A percentile compares a stretch with the other conserved stretches of the same genome.
Evolutionary conservation across 2,329 filamentous ascomycete species (phyloP).

Genomic region (Seiridium unicorne): DNA sequence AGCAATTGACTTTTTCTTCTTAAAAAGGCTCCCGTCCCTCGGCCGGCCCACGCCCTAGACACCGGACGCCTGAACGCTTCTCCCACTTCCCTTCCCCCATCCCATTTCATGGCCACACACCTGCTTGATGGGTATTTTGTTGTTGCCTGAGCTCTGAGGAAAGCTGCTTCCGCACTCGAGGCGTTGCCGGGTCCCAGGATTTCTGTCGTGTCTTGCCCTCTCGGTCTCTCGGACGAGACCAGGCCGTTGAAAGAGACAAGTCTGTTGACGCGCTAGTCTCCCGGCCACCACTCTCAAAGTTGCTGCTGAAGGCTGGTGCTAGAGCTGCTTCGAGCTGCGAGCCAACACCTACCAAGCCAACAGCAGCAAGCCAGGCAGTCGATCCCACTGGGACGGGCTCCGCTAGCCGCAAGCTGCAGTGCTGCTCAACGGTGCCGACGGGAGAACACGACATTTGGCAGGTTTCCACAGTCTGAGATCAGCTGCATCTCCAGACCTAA

Average conservation of each 20-base stretch:
- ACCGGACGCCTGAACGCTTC: not conserved
- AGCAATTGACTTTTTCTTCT: not conserved
- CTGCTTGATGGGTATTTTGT: too few species aligned
- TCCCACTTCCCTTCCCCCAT: not conserved
- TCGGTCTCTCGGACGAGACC: too few species aligned
- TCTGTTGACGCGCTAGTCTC: not conserved
- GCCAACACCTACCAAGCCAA: slow-evolving; percentile 6
- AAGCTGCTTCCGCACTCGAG: too few species aligned
- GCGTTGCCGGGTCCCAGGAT: too few species aligned
- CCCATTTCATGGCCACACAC: too few species aligned
- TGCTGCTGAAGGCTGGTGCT: not conserved
- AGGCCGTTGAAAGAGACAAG: too few species aligned
- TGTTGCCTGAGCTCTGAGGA: too few species aligned
- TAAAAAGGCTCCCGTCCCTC: not conserved
- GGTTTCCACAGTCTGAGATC: not conserved
- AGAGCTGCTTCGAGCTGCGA: not conserved
- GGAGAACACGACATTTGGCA: not conserved
- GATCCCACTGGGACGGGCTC: not conserved
- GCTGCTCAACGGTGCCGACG: not conserved
- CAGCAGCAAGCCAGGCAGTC: not conserved
- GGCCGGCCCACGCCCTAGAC: not conserved
- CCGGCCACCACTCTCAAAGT: not conserved
- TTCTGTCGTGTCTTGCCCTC: too few species aligned
- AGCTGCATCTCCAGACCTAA: not conserved
- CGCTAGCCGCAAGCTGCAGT: not conserved